These are phyloP conservation scores for Mycosphaerelloides madeirae DNA, from an alignment of 2,329 filamentous ascomycete genomes.

Conservation along the genomic window DNA sequence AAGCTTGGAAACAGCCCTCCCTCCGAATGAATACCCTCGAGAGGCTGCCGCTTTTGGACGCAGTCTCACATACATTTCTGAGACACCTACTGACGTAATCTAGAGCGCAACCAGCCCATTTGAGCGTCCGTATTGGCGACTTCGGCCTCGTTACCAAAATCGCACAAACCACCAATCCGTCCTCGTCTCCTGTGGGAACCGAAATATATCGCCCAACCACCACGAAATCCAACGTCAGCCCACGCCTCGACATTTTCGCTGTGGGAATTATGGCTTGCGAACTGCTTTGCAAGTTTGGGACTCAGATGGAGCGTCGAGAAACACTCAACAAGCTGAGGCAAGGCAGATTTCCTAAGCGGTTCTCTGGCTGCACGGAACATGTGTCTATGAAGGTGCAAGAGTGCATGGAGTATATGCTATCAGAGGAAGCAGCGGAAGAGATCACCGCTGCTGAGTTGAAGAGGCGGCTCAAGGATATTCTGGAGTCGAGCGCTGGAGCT, in stretches of 20 bases:
- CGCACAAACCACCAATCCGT: slow-evolving; percentile 29
- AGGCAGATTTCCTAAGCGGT: slow-evolving; percentile 12
- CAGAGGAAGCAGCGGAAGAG: not conserved
- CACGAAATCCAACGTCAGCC: slow-evolving; percentile 36
- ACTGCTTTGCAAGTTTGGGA: slow-evolving; percentile 51
- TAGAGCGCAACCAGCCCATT: slow-evolving; percentile 14
- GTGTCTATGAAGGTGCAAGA: not conserved
- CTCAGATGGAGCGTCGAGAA: slow-evolving; percentile 39
- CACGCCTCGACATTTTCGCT: slow-evolving; percentile 57
- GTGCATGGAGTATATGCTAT: not conserved
- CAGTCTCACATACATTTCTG: too few species aligned
- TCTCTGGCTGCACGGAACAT: slow-evolving; percentile 10
- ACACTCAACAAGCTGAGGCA: slow-evolving; percentile 31
- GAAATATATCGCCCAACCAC: slow-evolving; percentile 56
- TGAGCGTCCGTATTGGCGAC: slow-evolving; percentile 58
- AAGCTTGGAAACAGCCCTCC: too few species aligned
- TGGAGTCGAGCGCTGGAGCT: not conserved
- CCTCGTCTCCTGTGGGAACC: slow-evolving; percentile 49
- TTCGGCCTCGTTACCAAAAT: slow-evolving; percentile 61
- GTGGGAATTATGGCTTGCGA: slow-evolving; percentile 61
- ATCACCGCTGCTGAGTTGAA: not conserved
- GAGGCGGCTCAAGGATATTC: not conserved
- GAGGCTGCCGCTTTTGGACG: too few species aligned
- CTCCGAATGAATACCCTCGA: too few species aligned
- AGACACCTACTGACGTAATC: too few species aligned